Percentiles rank a stretch among this genome's conserved stretches.
These are phyloP conservation scores for Pterocarpus santalinus DNA, from an alignment of 306 rosid genomes.

Conservation along the genomic window DNA sequence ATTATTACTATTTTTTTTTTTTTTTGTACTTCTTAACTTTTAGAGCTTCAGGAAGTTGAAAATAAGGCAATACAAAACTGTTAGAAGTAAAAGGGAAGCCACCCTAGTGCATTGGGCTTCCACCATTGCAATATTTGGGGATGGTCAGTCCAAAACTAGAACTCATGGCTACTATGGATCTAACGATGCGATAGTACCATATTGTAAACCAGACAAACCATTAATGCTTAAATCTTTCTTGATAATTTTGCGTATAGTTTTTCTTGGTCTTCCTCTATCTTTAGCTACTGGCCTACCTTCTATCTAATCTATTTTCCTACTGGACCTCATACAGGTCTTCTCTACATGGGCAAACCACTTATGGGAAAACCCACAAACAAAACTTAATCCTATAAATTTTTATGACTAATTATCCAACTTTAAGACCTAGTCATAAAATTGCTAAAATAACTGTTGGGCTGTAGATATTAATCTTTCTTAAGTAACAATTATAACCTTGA, in stretches of 20 bases:
- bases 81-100: neutral
- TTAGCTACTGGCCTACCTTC: too few relatives aligned
- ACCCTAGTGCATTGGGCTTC: neutral
- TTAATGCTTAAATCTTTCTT: too few relatives aligned
- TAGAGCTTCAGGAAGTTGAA: conserved; percentile 4
- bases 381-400: neutral
- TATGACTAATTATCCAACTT: neutral
- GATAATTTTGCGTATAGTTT: too few relatives aligned
- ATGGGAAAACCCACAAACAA: neutral
- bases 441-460: neutral
- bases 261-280: too few relatives aligned
- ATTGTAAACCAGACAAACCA: too few relatives aligned
- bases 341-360: too few relatives aligned
- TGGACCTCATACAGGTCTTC: too few relatives aligned
- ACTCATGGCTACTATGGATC: neutral
- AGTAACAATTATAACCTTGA: neutral
- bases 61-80: neutral
- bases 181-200: too few relatives aligned
- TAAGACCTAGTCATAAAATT: neutral
- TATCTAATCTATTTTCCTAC: too few relatives aligned
- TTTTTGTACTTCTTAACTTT: neutral
- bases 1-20: neutral
- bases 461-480: too few relatives aligned
- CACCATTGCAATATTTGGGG: neutral
- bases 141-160: neutral